These are phyloP conservation scores for Phoenix dactylifera DNA, from an alignment of 176 grass and related monocot genomes.

Conservation along the genomic window DNA sequence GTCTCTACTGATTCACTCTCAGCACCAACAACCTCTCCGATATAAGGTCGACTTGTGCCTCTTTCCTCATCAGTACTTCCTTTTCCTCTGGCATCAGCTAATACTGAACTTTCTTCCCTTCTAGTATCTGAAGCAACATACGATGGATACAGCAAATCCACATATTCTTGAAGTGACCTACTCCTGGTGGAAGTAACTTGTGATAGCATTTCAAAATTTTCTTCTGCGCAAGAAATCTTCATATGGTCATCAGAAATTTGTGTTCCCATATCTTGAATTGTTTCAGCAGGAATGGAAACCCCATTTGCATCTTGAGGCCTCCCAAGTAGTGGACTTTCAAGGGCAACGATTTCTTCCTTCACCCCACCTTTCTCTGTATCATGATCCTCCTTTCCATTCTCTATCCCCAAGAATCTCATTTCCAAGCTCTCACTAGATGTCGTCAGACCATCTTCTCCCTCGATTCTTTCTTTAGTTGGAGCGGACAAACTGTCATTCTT, in stretches of 20 bases:
- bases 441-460: background rate
- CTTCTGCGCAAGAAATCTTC: background rate
- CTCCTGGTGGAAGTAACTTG: background rate
- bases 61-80: constrained; percentile 21
- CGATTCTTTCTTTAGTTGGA: constrained; percentile 1
- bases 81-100: constrained; percentile 20
- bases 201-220: background rate
- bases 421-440: background rate
- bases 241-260: constrained; percentile 12
- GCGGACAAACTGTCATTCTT: background rate
- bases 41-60: background rate
- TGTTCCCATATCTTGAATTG: background rate
- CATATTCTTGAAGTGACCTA: constrained; percentile 15
- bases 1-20: constrained; percentile 10
- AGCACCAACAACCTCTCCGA: constrained; percentile 18
- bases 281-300: background rate
- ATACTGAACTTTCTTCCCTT: constrained; percentile 19
- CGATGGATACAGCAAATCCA: background rate
- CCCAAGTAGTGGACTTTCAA: background rate
- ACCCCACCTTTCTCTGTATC: constrained; percentile 3
- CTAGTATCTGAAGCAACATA: constrained; percentile 2
- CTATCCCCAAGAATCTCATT: background rate
- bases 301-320: background rate
- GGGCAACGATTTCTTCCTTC: background rate
- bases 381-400: background rate